phyloP scores from a whole-genome alignment of 768 basidiomycete species.

The Sporobolomyces pararoseus region DNA sequence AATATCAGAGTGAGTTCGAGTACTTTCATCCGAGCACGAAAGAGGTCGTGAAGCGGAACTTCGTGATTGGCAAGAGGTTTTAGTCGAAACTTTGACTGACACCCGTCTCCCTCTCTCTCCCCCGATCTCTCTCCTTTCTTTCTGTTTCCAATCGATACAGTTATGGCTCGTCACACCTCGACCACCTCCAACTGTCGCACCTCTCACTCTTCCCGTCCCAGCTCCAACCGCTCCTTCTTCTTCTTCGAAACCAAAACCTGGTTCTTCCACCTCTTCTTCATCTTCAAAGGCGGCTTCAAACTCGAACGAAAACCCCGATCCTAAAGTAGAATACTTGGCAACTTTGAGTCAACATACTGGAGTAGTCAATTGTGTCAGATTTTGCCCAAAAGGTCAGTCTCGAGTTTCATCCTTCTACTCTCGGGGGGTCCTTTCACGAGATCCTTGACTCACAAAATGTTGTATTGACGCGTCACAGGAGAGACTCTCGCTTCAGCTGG shows the following conservation, averaged over 20 bases:
- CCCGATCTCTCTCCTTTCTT: too few species aligned
- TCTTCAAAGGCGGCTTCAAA: constrained; percentile 47
- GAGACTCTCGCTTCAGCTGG: constrained; percentile 93
- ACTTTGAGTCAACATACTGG: constrained; percentile 89
- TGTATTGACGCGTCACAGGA: constrained; percentile 70
- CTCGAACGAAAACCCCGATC: constrained; percentile 50
- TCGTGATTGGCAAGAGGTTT: neutral
- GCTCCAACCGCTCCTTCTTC: constrained; percentile 46
- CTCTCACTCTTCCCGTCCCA: constrained; percentile 50
- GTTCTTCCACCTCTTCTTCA: constrained; percentile 40
- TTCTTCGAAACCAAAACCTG: neutral
- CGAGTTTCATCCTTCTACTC: constrained; percentile 5
- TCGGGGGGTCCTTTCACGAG: too few species aligned
- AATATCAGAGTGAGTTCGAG: constrained; percentile 77
- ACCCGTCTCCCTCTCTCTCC: constrained; percentile 29
- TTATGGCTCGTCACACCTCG: constrained; percentile 44
- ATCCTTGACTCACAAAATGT: too few species aligned
- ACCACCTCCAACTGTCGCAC: constrained; percentile 25
- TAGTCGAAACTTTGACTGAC: constrained; percentile 14
- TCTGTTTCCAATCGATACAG: too few species aligned
- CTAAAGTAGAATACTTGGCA: constrained; percentile 93
- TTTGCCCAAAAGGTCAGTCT: constrained; percentile 80
- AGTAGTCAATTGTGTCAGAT: constrained; percentile 92
- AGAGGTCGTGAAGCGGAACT: too few species aligned
- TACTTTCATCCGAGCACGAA: neutral